Evolutionary conservation across 2,329 filamentous ascomycete species (phyloP).

Genomic region (Nakataea oryzae): DNA sequence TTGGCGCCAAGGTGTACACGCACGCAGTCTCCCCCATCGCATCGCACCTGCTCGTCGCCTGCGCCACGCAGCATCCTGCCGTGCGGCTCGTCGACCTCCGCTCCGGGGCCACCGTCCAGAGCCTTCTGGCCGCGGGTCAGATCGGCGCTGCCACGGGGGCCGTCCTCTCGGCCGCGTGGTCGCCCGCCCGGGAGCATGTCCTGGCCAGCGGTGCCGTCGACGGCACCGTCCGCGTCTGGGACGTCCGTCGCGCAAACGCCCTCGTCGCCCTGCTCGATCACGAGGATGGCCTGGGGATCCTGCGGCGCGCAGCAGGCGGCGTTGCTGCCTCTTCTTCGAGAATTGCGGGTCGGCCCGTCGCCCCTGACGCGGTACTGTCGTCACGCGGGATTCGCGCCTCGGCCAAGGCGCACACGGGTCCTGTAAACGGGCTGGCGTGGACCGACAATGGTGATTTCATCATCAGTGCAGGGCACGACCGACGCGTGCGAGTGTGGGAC

Average conservation of each 20-base stretch:
- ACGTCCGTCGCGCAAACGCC: constrained; percentile 69
- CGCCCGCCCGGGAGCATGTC: constrained; percentile 66
- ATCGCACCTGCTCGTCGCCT: constrained; percentile 69
- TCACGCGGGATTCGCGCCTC: constrained; percentile 30
- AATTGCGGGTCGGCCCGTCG: constrained; percentile 19
- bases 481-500: constrained; percentile 81
- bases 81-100: constrained; percentile 80
- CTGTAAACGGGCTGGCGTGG: constrained; percentile 80
- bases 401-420: constrained; percentile 63
- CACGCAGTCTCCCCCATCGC: constrained; percentile 70
- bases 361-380: constrained; percentile 19
- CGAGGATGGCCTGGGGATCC: constrained; percentile 67
- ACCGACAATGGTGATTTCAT: constrained; percentile 69
- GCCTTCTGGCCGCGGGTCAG: constrained; percentile 52
- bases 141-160: constrained; percentile 36
- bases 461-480: constrained; percentile 73
- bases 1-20: constrained; percentile 61
- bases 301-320: constrained; percentile 19
- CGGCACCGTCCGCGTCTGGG: constrained; percentile 76
- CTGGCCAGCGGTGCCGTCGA: constrained; percentile 80
- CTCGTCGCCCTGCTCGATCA: constrained; percentile 71
- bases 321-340: constrained; percentile 14
- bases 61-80: constrained; percentile 75
- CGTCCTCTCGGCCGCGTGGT: constrained; percentile 67
- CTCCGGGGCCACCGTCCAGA: constrained; percentile 66